Evolutionary conservation across 2,329 filamentous ascomycete species (phyloP).

Genomic region (Beauveria sp.): DNA sequence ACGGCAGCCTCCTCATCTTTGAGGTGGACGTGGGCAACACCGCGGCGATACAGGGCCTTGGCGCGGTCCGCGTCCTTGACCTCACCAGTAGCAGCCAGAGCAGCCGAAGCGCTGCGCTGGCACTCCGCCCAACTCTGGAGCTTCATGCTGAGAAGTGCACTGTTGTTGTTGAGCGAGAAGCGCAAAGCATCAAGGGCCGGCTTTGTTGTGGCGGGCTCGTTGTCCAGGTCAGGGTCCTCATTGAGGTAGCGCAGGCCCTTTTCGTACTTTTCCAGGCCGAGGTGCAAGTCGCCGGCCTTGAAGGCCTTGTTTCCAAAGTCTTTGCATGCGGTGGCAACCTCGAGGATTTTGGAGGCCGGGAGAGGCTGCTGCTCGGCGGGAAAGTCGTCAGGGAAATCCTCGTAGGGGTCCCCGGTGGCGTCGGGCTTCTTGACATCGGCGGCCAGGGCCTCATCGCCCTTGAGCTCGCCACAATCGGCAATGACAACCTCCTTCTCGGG

Average conservation of each 20-base stretch:
- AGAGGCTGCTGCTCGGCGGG: slow-evolving; percentile 48
- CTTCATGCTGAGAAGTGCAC: slow-evolving; percentile 79
- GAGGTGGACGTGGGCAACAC: slow-evolving; percentile 61
- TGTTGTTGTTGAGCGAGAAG: slow-evolving; percentile 82
- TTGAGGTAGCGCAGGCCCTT: slow-evolving; percentile 87
- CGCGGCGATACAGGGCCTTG: slow-evolving; percentile 83
- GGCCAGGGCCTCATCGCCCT: slow-evolving; percentile 58
- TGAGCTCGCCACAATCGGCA: slow-evolving; percentile 77
- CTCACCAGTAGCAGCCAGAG: slow-evolving; percentile 58
- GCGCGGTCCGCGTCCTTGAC: slow-evolving; percentile 71
- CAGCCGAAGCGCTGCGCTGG: slow-evolving; percentile 61
- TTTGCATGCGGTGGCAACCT: slow-evolving; percentile 80
- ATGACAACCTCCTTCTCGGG: slow-evolving; percentile 67
- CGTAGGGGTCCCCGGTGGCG: slow-evolving; percentile 79
- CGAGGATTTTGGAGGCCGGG: slow-evolving; percentile 59
- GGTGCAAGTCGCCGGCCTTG: slow-evolving; percentile 63
- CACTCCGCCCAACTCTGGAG: slow-evolving; percentile 64
- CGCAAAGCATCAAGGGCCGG: slow-evolving; percentile 64
- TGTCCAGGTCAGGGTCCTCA: slow-evolving; percentile 69
- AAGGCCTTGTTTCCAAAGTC: slow-evolving; percentile 88
- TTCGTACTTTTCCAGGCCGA: slow-evolving; percentile 85
- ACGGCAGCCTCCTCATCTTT: slow-evolving; percentile 83
- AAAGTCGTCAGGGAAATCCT: slow-evolving; percentile 91
- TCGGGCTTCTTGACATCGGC: slow-evolving; percentile 66
- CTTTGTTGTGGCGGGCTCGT: slow-evolving; percentile 61